Evolutionary conservation across 306 rosid genomes (phyloP).

Genomic region (Urtica urens): DNA sequence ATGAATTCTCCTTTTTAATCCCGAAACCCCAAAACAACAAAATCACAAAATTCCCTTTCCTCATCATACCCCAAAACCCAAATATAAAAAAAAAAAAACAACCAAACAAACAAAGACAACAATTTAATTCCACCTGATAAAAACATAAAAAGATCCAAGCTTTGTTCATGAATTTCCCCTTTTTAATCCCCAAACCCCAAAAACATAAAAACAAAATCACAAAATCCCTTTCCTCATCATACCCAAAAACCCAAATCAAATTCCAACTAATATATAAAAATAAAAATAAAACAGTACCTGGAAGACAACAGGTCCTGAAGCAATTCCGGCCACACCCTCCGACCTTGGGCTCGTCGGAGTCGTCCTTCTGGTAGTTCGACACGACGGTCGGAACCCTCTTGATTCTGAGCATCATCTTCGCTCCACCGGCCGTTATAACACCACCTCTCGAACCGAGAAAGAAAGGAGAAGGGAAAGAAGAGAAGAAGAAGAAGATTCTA

Average conservation of each 20-base stretch:
- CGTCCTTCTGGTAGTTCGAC: slow-evolving; percentile 84
- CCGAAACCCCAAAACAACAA: too few relatives aligned
- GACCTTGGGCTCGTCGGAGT: slow-evolving; percentile 39
- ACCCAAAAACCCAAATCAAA: neutral
- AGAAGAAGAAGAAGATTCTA: neutral
- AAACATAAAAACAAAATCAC: too few relatives aligned
- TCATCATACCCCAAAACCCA: too few relatives aligned
- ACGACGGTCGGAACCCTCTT: slow-evolving; percentile 90
- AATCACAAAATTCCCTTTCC: too few relatives aligned
- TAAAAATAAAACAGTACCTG: slow-evolving; percentile 32
- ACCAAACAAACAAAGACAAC: neutral
- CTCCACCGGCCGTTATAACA: neutral
- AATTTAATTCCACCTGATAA: too few relatives aligned
- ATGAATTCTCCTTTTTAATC: too few relatives aligned
- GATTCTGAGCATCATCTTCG: slow-evolving; percentile 40
- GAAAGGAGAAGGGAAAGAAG: neutral
- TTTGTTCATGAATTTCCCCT: neutral
- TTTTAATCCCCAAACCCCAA: neutral
- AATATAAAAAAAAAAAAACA: too few relatives aligned
- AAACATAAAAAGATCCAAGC: neutral
- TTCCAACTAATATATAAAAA: neutral
- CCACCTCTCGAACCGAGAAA: too few relatives aligned
- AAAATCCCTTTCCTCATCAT: neutral
- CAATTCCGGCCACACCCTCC: slow-evolving; percentile 84
- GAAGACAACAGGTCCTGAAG: slow-evolving; percentile 64